phyloP scores from a whole-genome alignment of 2,329 filamentous ascomycete species.

The Phyllosticta paracitricarpa region DNA sequence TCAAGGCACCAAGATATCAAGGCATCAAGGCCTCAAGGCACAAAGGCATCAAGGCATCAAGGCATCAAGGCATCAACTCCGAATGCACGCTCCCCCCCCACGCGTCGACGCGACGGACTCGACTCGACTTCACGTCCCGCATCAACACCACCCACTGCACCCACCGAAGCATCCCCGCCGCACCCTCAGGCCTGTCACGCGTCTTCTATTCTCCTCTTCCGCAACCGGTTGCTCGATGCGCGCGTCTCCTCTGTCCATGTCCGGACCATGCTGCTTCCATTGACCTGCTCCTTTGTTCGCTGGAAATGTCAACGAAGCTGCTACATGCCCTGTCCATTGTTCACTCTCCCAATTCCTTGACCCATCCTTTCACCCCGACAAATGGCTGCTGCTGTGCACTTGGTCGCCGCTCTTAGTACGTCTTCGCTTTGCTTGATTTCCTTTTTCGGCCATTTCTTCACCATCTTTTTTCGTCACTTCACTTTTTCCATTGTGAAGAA shows the following conservation, averaged over 20 bases:
- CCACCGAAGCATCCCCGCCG: not conserved
- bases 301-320: conserved; percentile 10
- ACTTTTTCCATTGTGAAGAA: not conserved
- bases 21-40: not conserved
- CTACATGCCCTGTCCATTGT: conserved; percentile 1
- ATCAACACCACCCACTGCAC: conserved; percentile 2
- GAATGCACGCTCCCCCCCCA: not conserved
- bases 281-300: conserved; percentile 8
- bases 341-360: conserved; percentile 4
- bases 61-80: not conserved
- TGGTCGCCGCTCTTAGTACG: not conserved
- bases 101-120: not conserved
- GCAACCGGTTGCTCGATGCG: conserved; percentile 1
- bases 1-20: not conserved
- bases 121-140: not conserved
- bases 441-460: not conserved
- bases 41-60: not conserved
- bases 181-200: not conserved
- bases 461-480: not conserved
- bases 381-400: not conserved
- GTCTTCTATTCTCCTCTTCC: not conserved
- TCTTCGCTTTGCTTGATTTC: not conserved
- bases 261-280: conserved; percentile 11
- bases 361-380: not conserved
- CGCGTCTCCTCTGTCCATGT: not conserved